Evolutionary conservation across 257 asterid species (phyloP), one percentile per base, ranked within the genome.

Genomic region (Leonotis leonurus): DNA sequence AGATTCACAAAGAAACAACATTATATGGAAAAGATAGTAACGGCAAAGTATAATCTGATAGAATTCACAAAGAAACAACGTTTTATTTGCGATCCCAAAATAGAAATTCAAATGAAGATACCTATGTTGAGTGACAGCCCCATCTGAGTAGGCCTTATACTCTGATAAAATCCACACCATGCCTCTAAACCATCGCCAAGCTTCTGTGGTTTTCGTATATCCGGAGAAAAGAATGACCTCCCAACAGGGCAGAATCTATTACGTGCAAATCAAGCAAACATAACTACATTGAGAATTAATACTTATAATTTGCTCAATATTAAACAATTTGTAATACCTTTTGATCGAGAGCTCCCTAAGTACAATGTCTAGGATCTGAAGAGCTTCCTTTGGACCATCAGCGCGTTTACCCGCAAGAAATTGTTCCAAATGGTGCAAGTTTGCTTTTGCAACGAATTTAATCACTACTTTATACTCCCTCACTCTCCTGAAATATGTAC

Each of bases 121-220:
- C 98, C 98, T 57, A 93, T 90, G 73, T 93, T 93, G 41, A 93
- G 95, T 17, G 99, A 93, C 64, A 93, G 68, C 68, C 99, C 99
- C 99, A 93, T 93, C 72, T 93, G 97, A 16, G 97, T 93, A 26
- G 99, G 99, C 54, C 99, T 79, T 60, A 93, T 87, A 56, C 99
- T 93, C 83, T 93, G 99, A 68, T 93, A 93, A 73, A 93, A 93
- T 22, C 99, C 99, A 68, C 90, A 85, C 99, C 99, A 93, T 14
- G 99, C 95, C 80, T 93, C 99, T 70, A 93, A 80, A 29, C 99
- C 99, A 49, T 90, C 97, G 10, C 99, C 99, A 5, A 90, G 94
- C 55, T 84, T 72, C 52, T 90, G 96, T 21, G 97, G 99, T 68
- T 51, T 90, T 30, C 96, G 88, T 17, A 93, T 85, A 69, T 78